Evolutionary conservation across 1,139 yeast genomes (phyloP), one percentile per base, ranked within the genome.

Genomic region (Geotrichum reessii): DNA sequence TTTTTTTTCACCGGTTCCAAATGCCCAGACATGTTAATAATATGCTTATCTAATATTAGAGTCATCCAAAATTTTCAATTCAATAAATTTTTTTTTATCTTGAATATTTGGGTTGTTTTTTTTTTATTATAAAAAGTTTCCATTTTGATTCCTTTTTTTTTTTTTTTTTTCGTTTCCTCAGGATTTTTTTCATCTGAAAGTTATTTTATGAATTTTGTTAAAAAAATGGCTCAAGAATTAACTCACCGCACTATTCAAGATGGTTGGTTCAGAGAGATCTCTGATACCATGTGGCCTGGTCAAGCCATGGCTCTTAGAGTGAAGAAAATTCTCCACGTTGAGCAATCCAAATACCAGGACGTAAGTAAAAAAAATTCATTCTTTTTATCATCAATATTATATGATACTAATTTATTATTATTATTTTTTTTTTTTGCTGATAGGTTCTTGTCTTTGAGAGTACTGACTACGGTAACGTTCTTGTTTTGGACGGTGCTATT

Each of bases 221-320:
- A 55, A 56, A 60, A 61, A 61, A 67, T 69, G 72, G 60, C 70
- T 52, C 62, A 61, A 53, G 71, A 68, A 62, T 65, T 72, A 54
- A 62, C 70, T 51, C 76, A 73, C 65, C 67, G 72, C 53, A 64
- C 75, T 37, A 71, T 74, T 55, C 63, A 63, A 52, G 67, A 56
- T 40, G 58, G 66, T 24, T 57, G 59, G 59, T 53, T 57, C 56
- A 57, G 59, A 57, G 95, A 89, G 75, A 80, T 85, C 74, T 86
- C 95, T 73, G 84, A 87, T 72, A 84, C 90, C 73, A 83, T 85
- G 87, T 93, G 96, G 86, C 97, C 97, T 17, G 99, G 99, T 58
- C 97, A 92, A 77, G 97, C 96, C 59, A 83, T 93, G 82, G 82
- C 90, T 55, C 79, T 93, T 64, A 81, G 82, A 66, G 97, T 93